A percentile compares a stretch with the other conserved stretches of the same genome.
Evolutionary conservation across 768 basidiomycete species (phyloP).

Genomic region (Collybia mongolica): DNA sequence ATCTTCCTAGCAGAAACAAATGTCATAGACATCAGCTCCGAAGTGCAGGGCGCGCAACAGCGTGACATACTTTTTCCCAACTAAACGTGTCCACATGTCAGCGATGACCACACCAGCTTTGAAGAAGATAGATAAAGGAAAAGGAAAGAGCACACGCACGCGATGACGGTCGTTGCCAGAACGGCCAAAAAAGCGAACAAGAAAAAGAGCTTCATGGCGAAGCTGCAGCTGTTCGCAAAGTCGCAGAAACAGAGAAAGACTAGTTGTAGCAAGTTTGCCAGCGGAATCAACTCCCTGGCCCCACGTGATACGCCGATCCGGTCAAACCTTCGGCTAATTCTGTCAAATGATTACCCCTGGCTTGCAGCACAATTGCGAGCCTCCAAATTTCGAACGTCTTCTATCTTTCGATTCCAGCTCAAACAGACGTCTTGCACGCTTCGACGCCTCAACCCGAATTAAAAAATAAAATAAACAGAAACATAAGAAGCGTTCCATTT

Average conservation of each 20-base stretch:
- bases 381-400: no score
- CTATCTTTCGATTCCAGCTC: no score
- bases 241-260: not conserved
- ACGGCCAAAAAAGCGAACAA: slow-evolving; percentile 48
- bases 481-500: no score
- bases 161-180: slow-evolving; percentile 51
- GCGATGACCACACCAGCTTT: not conserved
- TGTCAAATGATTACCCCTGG: no score
- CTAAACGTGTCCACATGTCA: slow-evolving; percentile 28
- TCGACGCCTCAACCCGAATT: no score
- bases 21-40: not conserved
- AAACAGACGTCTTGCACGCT: no score
- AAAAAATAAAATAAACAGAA: no score
- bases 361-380: no score
- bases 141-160: slow-evolving; percentile 43
- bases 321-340: no score
- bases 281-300: not conserved
- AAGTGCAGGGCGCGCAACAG: no score
- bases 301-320: no score
- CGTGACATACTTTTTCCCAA: slow-evolving; percentile 63
- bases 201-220: slow-evolving; percentile 50
- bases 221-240: slow-evolving; percentile 8
- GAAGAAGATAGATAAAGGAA: not conserved
- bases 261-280: not conserved
- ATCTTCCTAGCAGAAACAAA: slow-evolving; percentile 62